Conservation (phyloP, 768 basidiomycete genomes). For the Termitomyces eurrhizus region DNA sequence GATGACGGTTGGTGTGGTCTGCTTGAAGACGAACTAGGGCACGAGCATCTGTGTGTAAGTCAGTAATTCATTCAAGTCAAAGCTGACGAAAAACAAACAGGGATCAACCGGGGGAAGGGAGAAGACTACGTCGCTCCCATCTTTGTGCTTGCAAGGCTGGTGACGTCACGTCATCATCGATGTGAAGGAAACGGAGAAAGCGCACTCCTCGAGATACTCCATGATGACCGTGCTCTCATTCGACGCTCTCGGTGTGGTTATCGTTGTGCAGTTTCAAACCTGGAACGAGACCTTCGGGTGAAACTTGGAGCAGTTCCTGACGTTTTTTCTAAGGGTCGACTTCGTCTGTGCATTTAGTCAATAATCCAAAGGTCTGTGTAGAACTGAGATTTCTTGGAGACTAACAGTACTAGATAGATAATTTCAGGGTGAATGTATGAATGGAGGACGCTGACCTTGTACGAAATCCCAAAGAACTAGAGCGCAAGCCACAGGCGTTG, state of each 20-base stretch:
- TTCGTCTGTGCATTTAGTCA: neutral
- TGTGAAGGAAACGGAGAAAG: slow-evolving; percentile 1
- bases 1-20: slow-evolving; percentile 59
- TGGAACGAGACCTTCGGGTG: slow-evolving; percentile 68
- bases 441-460: too few relatives aligned
- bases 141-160: slow-evolving; percentile 46
- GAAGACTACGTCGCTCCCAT: slow-evolving; percentile 41
- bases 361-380: neutral
- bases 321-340: slow-evolving; percentile 46
- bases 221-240: slow-evolving; percentile 81
- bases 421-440: neutral
- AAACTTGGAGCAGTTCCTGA: slow-evolving; percentile 42
- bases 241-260: slow-evolving; percentile 21
- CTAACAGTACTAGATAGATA: neutral
- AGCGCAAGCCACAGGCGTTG: slow-evolving; percentile 77
- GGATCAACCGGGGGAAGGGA: slow-evolving; percentile 55
- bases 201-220: slow-evolving; percentile 76
- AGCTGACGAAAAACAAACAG: slow-evolving; percentile 35
- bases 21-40: slow-evolving; percentile 64
- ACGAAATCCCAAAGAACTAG: slow-evolving; percentile 58
- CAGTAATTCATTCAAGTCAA: neutral
- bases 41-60: slow-evolving; percentile 47
- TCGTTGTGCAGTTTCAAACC: slow-evolving; percentile 52
- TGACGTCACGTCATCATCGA: neutral
- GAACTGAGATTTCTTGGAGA: too few relatives aligned